phyloP scores from a whole-genome alignment of 1,284 basidiomycete species.

The Lignosus rhinocerotis region DNA sequence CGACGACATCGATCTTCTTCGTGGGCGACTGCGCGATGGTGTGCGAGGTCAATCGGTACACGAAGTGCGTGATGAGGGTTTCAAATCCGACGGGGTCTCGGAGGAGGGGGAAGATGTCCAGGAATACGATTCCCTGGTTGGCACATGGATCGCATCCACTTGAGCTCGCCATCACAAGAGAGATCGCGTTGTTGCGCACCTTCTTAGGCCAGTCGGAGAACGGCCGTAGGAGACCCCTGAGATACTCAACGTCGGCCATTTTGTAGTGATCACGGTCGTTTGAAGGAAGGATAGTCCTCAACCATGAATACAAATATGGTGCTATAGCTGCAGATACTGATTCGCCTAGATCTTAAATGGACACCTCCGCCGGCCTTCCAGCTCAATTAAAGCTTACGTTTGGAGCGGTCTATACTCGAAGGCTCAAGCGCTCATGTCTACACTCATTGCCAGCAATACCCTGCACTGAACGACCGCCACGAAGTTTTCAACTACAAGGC shows the following conservation, averaged over 20 bases:
- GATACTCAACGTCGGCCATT: slow-evolving; percentile 79
- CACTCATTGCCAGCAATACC: no score
- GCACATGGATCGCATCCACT: neutral
- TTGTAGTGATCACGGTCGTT: neutral
- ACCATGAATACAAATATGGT: neutral
- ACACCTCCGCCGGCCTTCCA: no score
- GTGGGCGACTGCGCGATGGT: slow-evolving; percentile 62
- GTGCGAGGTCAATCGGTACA: slow-evolving; percentile 82
- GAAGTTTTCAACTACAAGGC: no score
- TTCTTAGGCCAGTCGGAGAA: slow-evolving; percentile 89
- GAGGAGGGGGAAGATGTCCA: slow-evolving; percentile 92
- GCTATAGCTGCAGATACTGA: no score
- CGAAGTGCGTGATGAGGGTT: slow-evolving; percentile 87
- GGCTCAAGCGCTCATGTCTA: no score
- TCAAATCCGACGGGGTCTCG: slow-evolving; percentile 85
- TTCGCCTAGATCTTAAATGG: no score
- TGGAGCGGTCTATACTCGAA: no score
- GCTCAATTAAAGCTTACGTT: no score
- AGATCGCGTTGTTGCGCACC: slow-evolving; percentile 42
- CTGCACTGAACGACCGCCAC: no score
- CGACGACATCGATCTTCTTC: slow-evolving; percentile 89
- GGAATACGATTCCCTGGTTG: slow-evolving; percentile 76
- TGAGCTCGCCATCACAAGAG: neutral
- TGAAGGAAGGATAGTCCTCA: neutral
- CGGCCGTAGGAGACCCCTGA: slow-evolving; percentile 66